These are phyloP conservation scores for Myxozyma geophila DNA, from an alignment of 805 yeast species.

Conservation along the genomic window DNA sequence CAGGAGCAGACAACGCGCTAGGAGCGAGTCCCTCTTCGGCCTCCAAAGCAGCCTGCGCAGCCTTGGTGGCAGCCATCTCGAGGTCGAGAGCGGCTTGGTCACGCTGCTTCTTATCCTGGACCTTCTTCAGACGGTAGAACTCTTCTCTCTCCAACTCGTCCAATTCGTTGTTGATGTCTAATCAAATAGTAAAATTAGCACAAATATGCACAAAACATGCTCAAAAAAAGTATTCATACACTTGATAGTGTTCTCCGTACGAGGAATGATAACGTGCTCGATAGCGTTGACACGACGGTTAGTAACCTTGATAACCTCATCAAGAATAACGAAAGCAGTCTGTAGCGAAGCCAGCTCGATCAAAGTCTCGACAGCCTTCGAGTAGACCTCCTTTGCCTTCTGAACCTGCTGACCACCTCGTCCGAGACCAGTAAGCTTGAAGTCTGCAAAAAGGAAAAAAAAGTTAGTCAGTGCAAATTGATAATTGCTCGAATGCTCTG, in stretches of 20 bases:
- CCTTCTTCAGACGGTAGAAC: constrained; percentile 93
- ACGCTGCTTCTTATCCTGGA: constrained; percentile 89
- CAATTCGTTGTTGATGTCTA: constrained; percentile 88
- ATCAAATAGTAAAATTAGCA: not conserved
- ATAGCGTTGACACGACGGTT: constrained; percentile 98
- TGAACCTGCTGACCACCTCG: constrained; percentile 99
- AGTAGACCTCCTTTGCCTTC: constrained; percentile 88
- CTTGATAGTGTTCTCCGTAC: constrained; percentile 92
- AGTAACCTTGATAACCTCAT: constrained; percentile 96
- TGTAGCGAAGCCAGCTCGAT: constrained; percentile 95
- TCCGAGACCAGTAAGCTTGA: constrained; percentile 94
- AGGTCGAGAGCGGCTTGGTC: constrained; percentile 68
- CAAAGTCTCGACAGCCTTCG: constrained; percentile 94
- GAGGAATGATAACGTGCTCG: constrained; percentile 96
- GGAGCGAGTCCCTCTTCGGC: constrained; percentile 44
- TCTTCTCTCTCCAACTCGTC: constrained; percentile 99
- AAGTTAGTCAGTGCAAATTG: not conserved
- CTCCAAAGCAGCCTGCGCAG: constrained; percentile 36
- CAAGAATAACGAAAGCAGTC: constrained; percentile 94
- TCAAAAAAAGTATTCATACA: constrained; percentile 38
- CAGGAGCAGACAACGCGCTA: constrained; percentile 41
- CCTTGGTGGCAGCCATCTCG: constrained; percentile 39
- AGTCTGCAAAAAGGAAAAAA: constrained; percentile 53
- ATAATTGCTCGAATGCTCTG: not conserved
- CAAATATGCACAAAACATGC: not conserved